These are phyloP conservation scores for Scedosporium apiospermum DNA, from an alignment of 2,329 filamentous ascomycete species.

Conservation along the genomic window DNA sequence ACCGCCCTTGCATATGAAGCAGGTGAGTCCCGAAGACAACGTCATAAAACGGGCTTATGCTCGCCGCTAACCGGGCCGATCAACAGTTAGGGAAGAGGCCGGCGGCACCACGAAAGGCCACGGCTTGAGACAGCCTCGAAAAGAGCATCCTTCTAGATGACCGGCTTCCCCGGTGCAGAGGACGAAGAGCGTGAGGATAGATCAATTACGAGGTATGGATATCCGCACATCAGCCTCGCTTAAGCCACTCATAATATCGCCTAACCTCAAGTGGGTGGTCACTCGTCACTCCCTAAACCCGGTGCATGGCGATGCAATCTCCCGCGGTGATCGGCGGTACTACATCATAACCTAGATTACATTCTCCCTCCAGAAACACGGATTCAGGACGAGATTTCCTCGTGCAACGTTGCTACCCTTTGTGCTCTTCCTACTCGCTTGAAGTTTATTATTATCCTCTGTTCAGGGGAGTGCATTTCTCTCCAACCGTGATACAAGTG, in stretches of 20 bases:
- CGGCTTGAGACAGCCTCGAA: background rate
- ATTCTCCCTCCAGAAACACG: background rate
- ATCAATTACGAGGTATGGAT: background rate
- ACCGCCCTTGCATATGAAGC: background rate
- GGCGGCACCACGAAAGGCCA: background rate
- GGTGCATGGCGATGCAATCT: background rate
- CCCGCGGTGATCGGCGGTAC: background rate
- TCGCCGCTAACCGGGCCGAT: background rate
- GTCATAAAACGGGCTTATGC: background rate
- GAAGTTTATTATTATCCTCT: too few relatives aligned
- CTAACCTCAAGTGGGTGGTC: background rate
- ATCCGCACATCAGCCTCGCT: background rate
- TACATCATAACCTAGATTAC: background rate
- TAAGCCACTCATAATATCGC: background rate
- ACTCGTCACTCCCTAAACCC: background rate
- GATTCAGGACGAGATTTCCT: too few relatives aligned
- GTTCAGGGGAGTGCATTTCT: too few relatives aligned
- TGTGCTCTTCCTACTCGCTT: too few relatives aligned
- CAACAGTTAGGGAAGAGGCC: background rate
- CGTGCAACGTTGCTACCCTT: too few relatives aligned
- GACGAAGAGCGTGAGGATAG: background rate
- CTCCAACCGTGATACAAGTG: too few relatives aligned
- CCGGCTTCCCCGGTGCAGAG: background rate
- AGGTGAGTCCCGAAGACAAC: background rate
- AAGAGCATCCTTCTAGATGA: background rate